Evolutionary conservation across 257 asterid genomes (phyloP).

Genomic region (Solanum medicagineum): DNA sequence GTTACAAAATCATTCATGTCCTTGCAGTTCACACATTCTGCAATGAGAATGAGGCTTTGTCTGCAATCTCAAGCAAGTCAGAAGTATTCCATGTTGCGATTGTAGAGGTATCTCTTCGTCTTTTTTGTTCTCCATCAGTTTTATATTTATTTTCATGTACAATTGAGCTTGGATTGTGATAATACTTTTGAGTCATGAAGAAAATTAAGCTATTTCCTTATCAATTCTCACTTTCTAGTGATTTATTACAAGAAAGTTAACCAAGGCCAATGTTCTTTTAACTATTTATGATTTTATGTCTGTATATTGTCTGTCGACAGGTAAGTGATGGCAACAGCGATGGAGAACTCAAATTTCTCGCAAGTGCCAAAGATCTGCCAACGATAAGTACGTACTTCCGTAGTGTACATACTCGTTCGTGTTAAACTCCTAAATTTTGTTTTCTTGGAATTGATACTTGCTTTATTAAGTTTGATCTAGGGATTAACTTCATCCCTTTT

Average conservation of each 20-base stretch:
- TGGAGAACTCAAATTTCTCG: slow-evolving; percentile 24
- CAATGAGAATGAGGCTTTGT: slow-evolving; percentile 29
- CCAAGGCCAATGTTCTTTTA: background rate
- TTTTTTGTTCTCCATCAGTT: background rate
- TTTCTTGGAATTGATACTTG: background rate
- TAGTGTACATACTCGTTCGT: background rate
- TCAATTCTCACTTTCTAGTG: background rate
- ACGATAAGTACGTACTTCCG: slow-evolving; percentile 25
- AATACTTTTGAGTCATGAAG: background rate
- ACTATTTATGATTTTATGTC: background rate
- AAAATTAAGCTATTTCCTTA: background rate
- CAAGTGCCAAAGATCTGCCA: slow-evolving; percentile 25
- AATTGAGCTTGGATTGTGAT: background rate
- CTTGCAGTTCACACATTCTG: slow-evolving; percentile 24
- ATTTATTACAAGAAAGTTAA: background rate
- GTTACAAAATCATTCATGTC: background rate
- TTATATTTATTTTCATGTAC: background rate
- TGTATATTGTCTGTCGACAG: slow-evolving; percentile 3
- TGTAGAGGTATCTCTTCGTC: slow-evolving; percentile 20
- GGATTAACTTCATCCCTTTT: background rate
- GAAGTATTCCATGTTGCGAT: slow-evolving; percentile 39
- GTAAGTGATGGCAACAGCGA: slow-evolving; percentile 16
- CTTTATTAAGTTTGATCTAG: background rate
- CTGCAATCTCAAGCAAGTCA: slow-evolving; percentile 24
- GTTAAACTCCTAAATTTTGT: background rate